These are phyloP conservation scores for Exophiala xenobiotica DNA, from an alignment of 2,329 filamentous ascomycete species.

Conservation along the genomic window DNA sequence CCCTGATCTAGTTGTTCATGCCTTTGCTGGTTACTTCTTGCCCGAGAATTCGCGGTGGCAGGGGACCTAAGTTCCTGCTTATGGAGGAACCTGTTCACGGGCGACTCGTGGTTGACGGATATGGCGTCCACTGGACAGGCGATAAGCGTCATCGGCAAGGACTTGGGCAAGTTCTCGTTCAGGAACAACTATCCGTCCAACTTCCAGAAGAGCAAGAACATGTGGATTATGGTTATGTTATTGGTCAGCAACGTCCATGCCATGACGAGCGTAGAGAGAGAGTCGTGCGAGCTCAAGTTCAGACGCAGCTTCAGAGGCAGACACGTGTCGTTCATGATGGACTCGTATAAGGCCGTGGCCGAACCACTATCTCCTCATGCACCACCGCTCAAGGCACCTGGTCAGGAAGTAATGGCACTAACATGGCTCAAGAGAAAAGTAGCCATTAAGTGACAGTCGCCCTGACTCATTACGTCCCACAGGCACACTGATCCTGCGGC, in stretches of 20 bases:
- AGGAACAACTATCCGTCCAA: not conserved
- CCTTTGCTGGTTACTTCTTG: not conserved
- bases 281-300: not conserved
- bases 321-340: not conserved
- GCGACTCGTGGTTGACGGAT: not conserved
- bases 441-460: not conserved
- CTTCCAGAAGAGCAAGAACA: not conserved
- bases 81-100: not conserved
- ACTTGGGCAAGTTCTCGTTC: not conserved
- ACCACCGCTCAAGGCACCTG: not conserved
- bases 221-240: not conserved
- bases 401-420: not conserved
- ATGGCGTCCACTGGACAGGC: not conserved
- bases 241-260: not conserved
- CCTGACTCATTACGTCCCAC: not conserved
- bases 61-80: not conserved
- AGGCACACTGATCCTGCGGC: not conserved
- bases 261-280: not conserved
- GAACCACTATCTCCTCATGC: not conserved
- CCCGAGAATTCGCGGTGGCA: not conserved
- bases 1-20: not conserved
- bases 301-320: not conserved
- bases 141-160: not conserved
- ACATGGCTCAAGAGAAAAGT: not conserved
- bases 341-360: not conserved